Evolutionary conservation across 2,329 filamentous ascomycete species (phyloP).

Genomic region (Colletotrichum orchidophilum): DNA sequence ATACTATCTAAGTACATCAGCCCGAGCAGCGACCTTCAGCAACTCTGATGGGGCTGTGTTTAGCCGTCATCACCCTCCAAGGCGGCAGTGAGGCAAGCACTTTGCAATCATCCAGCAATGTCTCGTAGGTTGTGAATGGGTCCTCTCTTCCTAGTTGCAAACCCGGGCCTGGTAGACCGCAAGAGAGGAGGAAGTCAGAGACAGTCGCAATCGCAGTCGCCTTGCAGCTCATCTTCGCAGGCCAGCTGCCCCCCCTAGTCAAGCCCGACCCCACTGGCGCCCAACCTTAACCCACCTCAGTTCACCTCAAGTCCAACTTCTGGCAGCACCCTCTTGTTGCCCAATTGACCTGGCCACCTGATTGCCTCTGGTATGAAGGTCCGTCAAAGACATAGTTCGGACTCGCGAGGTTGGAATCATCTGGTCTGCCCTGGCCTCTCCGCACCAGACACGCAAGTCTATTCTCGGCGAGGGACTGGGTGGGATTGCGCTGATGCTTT

Average conservation of each 20-base stretch:
- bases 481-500: not conserved
- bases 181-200: not conserved
- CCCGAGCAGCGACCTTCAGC: not conserved
- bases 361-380: not conserved
- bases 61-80: not conserved
- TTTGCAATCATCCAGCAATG: not conserved
- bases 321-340: not conserved
- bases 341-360: not conserved
- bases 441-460: not conserved
- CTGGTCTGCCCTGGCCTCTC: no score
- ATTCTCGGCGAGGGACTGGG: no score
- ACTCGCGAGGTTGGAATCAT: not conserved
- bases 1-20: not conserved
- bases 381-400: not conserved
- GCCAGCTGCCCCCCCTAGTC: not conserved
- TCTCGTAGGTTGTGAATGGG: not conserved
- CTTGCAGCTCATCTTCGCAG: not conserved
- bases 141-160: not conserved
- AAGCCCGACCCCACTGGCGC: slow-evolving; percentile 6
- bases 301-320: not conserved
- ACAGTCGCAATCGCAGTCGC: not conserved
- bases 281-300: not conserved
- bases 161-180: not conserved
- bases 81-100: not conserved
- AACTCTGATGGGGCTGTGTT: slow-evolving; percentile 15